Evolutionary conservation across 169 alveolate species (phyloP), one percentile per base, ranked within the genome.

Genomic region (Eimeria necatrix): DNA sequence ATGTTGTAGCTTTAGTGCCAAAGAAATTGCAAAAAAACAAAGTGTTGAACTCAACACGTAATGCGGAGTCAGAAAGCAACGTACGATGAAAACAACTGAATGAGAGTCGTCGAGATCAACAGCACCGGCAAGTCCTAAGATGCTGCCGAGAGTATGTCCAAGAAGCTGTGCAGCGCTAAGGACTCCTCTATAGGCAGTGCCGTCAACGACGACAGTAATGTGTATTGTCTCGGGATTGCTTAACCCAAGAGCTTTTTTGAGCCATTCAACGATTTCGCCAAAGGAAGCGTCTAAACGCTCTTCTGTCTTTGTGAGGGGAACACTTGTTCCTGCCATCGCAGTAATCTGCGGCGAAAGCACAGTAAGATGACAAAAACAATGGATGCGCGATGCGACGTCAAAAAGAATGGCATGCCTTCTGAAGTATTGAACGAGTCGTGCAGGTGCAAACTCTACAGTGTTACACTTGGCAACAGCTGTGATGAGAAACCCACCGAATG

Each of bases 121-220:
- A 51, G 78, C 92, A 49, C 92, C 92, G 41, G 20, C 32, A 56
- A 84, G 74, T 60, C 78, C 80, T 78, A 84, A 14, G 0, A 84
- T 9, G 61, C 92, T 84, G 80, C 80, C 92, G 20, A 84, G 56
- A 2, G 78, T 59, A 46, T 84, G 92, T 70, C 92, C 92, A 68
- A 84, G 60, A 84, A 84, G 78, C 78, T 84, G 92, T 12, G 74
- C 92, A 60, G 80, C 92, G 49, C 80, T 84, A 6, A 84, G 78
- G n/a, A 9, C 56, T 41, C 64, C 26, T 56, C 78, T 84, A 59
- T 56, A 56, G 20, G 92, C 56, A 84, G 22, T n/a, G 74, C 92
- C 92, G 78, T 84, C 78, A 32, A 60, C 22, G 26, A 84, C 92
- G 80, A 84, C 80, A n/a, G 92, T 84, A 12, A 84, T 22, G 56